Evolutionary conservation across 208 protist species (phyloP).

Genomic region (Phytomonas francai): DNA sequence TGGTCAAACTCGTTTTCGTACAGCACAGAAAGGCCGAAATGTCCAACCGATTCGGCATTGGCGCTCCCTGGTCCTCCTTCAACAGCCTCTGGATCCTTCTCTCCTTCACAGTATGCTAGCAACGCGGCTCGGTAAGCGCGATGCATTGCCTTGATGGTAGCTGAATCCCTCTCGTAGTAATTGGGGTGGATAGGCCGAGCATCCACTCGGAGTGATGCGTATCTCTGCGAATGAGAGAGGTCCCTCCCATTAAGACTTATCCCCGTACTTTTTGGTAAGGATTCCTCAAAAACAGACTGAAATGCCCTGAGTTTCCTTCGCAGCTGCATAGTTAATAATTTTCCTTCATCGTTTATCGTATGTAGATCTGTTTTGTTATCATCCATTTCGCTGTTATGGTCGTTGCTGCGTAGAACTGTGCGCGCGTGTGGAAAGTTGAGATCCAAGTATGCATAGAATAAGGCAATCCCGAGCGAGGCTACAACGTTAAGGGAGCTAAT

Average conservation of each 20-base stretch:
- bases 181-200: conserved; percentile 67
- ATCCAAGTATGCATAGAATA: conserved; percentile 79
- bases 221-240: too few species aligned
- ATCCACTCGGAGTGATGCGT: conserved; percentile 40
- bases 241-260: conserved; percentile 10
- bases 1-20: conserved; percentile 85
- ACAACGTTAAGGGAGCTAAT: conserved; percentile 89
- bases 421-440: conserved; percentile 34
- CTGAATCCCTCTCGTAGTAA: conserved; percentile 28
- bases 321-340: background rate
- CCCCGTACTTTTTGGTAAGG: background rate
- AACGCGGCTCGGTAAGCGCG: conserved; percentile 22
- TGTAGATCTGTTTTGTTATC: background rate
- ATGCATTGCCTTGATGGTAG: conserved; percentile 15
- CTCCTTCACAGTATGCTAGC: conserved; percentile 22
- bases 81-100: background rate
- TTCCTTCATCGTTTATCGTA: background rate
- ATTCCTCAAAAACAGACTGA: conserved; percentile 1
- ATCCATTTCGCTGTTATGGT: background rate
- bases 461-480: conserved; percentile 71
- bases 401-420: conserved; percentile 6
- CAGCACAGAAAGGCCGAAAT: conserved; percentile 74
- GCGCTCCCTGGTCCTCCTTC: background rate
- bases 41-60: background rate
- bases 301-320: background rate